These are phyloP conservation scores for Papiliotrema laurentii DNA, from an alignment of 1,284 basidiomycete species.

Conservation along the genomic window DNA sequence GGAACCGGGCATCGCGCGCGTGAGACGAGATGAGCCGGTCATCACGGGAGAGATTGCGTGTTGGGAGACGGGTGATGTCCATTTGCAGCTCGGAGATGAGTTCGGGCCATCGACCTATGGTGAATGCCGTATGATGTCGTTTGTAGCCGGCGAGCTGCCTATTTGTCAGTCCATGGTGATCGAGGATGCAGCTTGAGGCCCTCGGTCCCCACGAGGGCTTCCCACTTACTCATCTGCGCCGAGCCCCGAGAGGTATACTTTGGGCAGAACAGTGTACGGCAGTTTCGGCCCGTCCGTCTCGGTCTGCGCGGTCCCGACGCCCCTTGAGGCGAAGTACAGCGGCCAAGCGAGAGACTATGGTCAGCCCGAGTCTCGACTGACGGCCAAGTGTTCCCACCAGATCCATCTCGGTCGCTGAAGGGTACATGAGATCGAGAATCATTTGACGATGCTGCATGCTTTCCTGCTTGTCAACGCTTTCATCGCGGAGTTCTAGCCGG, in stretches of 20 bases:
- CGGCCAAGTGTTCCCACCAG: constrained; percentile 55
- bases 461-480: constrained; percentile 54
- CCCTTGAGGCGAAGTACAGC: constrained; percentile 86
- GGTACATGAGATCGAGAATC: constrained; percentile 74
- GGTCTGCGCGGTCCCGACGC: constrained; percentile 57
- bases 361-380: not conserved
- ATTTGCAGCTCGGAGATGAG: constrained; percentile 83
- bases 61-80: constrained; percentile 85
- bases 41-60: constrained; percentile 86
- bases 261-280: constrained; percentile 67
- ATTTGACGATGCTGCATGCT: constrained; percentile 56
- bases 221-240: constrained; percentile 75
- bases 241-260: constrained; percentile 83
- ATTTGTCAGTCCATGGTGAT: too few species aligned
- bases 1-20: constrained; percentile 84
- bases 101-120: constrained; percentile 61
- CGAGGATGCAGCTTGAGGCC: too few species aligned
- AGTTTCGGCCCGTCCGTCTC: constrained; percentile 43
- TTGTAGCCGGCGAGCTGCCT: constrained; percentile 85
- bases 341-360: constrained; percentile 80
- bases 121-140: constrained; percentile 76
- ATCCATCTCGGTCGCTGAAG: constrained; percentile 84
- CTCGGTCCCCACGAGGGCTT: too few species aligned
- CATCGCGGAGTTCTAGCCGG: not conserved
- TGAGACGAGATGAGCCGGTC: constrained; percentile 85